Conservation (phyloP, 257 asterid genomes). For the Verbascum thapsus region DNA sequence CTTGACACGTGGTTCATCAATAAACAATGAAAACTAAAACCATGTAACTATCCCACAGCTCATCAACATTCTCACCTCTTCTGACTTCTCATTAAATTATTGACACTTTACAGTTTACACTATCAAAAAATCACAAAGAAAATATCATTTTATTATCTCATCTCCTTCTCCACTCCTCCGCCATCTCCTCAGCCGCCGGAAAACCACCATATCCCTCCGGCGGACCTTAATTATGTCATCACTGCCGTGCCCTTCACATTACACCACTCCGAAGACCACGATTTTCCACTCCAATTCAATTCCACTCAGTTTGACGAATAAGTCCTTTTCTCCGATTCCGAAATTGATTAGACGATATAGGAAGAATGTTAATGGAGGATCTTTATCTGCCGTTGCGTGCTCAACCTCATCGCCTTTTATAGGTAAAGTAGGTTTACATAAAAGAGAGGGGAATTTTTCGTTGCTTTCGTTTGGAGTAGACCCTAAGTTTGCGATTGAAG, state of each 20-base stretch:
- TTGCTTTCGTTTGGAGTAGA: constrained; percentile 68
- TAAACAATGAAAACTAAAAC: too few relatives aligned
- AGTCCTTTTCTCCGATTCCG: constrained; percentile 27
- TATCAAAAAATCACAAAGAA: too few relatives aligned
- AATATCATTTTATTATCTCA: too few relatives aligned
- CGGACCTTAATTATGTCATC: constrained; percentile 40
- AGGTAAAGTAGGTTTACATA: constrained; percentile 85
- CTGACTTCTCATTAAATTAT: too few relatives aligned
- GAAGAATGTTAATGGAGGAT: constrained; percentile 35
- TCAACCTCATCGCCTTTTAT: constrained; percentile 70
- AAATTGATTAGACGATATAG: constrained; percentile 22
- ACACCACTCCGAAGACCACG: constrained; percentile 27
- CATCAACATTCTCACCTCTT: too few relatives aligned
- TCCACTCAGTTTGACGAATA: constrained; percentile 21
- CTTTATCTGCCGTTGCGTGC: constrained; percentile 52
- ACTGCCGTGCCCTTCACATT: constrained; percentile 36
- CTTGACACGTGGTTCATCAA: too few relatives aligned
- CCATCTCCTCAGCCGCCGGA: too few relatives aligned
- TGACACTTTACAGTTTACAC: too few relatives aligned
- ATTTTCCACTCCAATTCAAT: constrained; percentile 26
- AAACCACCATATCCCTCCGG: too few relatives aligned
- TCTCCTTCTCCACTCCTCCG: too few relatives aligned
- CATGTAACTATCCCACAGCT: too few relatives aligned
- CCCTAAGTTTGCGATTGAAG: constrained; percentile 38
- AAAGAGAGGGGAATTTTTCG: constrained; percentile 75